These are phyloP conservation scores for Tetracentron sinense DNA, from an alignment of 164 flowering plant genomes.

Conservation along the genomic window DNA sequence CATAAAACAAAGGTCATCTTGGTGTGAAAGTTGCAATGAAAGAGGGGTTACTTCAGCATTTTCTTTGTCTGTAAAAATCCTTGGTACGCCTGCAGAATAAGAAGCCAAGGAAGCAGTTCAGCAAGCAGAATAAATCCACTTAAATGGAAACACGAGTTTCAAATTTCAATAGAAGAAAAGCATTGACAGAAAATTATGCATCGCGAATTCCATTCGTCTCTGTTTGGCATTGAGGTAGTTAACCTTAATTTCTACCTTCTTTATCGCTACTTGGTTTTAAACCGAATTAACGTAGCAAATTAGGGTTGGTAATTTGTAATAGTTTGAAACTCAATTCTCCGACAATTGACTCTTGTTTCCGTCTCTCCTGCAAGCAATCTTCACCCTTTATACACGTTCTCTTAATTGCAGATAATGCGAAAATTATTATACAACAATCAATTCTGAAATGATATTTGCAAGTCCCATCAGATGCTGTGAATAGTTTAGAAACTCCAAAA, in stretches of 20 bases:
- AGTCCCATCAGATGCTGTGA: background rate
- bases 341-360: too few species aligned
- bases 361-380: background rate
- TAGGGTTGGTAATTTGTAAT: too few species aligned
- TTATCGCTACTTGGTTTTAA: background rate
- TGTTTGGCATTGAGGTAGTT: background rate
- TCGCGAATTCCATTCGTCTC: background rate
- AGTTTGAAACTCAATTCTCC: too few species aligned
- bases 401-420: background rate
- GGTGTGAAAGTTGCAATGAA: slow-evolving; percentile 37
- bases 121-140: background rate
- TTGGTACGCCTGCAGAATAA: slow-evolving; percentile 66
- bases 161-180: background rate
- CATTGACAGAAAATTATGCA: background rate
- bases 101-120: background rate
- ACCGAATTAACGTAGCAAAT: background rate
- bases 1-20: slow-evolving; percentile 46
- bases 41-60: slow-evolving; percentile 60
- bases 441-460: background rate
- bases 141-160: background rate
- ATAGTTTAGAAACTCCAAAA: background rate
- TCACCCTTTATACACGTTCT: background rate
- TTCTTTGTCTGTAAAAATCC: slow-evolving; percentile 74
- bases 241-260: background rate
- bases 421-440: background rate